Evolutionary conservation across 1,284 basidiomycete genomes (phyloP).

Genomic region (Leucoagaricus sp.): DNA sequence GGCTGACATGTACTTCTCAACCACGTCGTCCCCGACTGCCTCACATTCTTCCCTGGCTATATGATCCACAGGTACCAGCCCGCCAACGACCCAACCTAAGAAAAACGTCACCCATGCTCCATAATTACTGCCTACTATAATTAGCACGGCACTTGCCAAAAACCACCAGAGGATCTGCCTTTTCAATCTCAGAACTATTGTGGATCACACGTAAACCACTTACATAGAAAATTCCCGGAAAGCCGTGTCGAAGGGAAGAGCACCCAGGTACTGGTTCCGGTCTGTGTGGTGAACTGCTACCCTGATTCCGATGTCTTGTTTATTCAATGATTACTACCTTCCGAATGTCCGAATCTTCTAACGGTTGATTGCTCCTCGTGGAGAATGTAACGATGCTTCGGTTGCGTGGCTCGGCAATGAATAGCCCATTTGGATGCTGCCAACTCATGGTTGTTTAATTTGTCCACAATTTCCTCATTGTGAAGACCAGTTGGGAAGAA

Average conservation of each 20-base stretch:
- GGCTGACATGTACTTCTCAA: not conserved
- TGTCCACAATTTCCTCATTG: too few relatives aligned
- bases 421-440: not conserved
- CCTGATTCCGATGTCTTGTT: not conserved
- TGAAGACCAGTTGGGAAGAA: too few relatives aligned
- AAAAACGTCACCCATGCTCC: not conserved
- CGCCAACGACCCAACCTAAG: not conserved
- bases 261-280: not conserved
- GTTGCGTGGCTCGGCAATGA: not conserved
- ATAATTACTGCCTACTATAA: constrained; percentile 10
- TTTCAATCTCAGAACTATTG: not conserved
- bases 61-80: too few relatives aligned
- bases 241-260: not conserved
- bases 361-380: not conserved
- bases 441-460: not conserved
- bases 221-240: not conserved
- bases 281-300: not conserved
- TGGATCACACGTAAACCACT: not conserved
- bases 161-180: not conserved
- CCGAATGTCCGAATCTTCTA: not conserved
- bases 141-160: constrained; percentile 9
- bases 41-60: too few relatives aligned
- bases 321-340: not conserved
- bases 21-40: too few relatives aligned
- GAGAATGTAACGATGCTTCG: not conserved